These are phyloP conservation scores for Cyclostephanos invisitatus DNA, from an alignment of 108 stramenopile species.

Conservation along the genomic window DNA sequence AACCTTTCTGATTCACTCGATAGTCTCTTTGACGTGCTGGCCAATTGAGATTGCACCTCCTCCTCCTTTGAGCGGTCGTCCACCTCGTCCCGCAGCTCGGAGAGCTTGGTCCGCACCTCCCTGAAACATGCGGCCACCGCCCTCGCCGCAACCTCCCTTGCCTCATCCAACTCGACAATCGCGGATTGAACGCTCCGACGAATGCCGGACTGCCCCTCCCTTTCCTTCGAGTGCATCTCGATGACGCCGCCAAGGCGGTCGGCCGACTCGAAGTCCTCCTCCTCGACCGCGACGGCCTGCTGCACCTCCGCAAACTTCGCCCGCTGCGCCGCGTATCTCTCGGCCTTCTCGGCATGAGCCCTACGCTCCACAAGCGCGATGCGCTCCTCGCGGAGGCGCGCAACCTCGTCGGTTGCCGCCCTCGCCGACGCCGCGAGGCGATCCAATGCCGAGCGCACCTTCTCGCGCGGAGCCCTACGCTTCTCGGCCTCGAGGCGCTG, in stretches of 20 bases:
- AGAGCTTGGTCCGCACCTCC: constrained; percentile 51
- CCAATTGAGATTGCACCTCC: constrained; percentile 61
- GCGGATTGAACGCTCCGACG: constrained; percentile 49
- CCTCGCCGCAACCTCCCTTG: constrained; percentile 52
- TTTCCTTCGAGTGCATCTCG: constrained; percentile 62
- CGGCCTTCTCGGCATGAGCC: constrained; percentile 54
- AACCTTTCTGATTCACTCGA: constrained; percentile 76
- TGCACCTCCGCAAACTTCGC: constrained; percentile 65
- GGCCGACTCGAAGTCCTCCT: constrained; percentile 87
- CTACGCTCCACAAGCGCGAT: constrained; percentile 57
- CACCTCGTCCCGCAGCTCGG: constrained; percentile 52
- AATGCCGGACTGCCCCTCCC: constrained; percentile 53
- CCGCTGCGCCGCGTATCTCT: constrained; percentile 62
- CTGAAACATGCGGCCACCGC: constrained; percentile 64
- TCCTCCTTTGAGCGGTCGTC: constrained; percentile 49
- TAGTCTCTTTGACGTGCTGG: constrained; percentile 63
- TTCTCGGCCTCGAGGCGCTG: constrained; percentile 39
- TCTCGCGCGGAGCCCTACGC: constrained; percentile 38
- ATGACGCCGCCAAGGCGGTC: constrained; percentile 70
- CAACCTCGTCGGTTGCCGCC: constrained; percentile 22
- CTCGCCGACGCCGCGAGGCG: constrained; percentile 25
- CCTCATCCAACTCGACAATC: constrained; percentile 56
- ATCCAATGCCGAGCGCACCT: constrained; percentile 24
- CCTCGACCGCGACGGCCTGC: constrained; percentile 71
- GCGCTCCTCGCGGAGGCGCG: constrained; percentile 45